Conservation (phyloP, 257 asterid genomes). For the Solanum clarkiae region DNA sequence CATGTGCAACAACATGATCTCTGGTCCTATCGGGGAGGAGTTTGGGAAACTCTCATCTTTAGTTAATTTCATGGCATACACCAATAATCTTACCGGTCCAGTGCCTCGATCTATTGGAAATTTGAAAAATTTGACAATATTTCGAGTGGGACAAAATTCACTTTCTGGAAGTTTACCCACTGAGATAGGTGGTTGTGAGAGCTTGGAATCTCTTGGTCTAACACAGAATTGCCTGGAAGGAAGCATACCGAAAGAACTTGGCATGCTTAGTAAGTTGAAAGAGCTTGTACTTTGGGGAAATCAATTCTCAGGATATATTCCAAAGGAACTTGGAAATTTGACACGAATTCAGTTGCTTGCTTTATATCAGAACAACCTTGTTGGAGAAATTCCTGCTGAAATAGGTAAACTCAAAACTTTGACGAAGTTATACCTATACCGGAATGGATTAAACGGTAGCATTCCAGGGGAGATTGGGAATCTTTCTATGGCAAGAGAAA, state of each 20-base stretch:
- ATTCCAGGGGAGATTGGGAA: conserved; percentile 80
- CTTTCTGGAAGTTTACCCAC: conserved; percentile 68
- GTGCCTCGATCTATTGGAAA: conserved; percentile 61
- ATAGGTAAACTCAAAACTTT: conserved; percentile 41
- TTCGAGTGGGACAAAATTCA: conserved; percentile 77
- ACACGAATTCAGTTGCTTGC: conserved; percentile 53
- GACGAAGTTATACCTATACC: conserved; percentile 40
- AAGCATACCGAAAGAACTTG: conserved; percentile 63
- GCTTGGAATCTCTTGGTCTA: conserved; percentile 55
- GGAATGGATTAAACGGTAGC: conserved; percentile 67
- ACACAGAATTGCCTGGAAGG: conserved; percentile 70
- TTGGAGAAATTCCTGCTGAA: conserved; percentile 67
- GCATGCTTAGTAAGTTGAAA: conserved; percentile 40
- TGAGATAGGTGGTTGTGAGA: conserved; percentile 48
- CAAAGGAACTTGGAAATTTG: conserved; percentile 68
- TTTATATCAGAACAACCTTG: conserved; percentile 58
- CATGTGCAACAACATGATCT: conserved; percentile 57
- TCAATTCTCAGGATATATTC: conserved; percentile 58
- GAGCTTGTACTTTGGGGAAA: conserved; percentile 70
- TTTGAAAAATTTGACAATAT: conserved; percentile 32
- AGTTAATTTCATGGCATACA: conserved; percentile 63
- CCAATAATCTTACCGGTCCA: conserved; percentile 67
- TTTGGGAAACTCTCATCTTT: conserved; percentile 64
- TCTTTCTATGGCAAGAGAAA: conserved; percentile 42
- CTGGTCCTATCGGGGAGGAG: conserved; percentile 61